Conservation (phyloP, 2,329 filamentous ascomycete species). For the Trichoderma sp. region DNA sequence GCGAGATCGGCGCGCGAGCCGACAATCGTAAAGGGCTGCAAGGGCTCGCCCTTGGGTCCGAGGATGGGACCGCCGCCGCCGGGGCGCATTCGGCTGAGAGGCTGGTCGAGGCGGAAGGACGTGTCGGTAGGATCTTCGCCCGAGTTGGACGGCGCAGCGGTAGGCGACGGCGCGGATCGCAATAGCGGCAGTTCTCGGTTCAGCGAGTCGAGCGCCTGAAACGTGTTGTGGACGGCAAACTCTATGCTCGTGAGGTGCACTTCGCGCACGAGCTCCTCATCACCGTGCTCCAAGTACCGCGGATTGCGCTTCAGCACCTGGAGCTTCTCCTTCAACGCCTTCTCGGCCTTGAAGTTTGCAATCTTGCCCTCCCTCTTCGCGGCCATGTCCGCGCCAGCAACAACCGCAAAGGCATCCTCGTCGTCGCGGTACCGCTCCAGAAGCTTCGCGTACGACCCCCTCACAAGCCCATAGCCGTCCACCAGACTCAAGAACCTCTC, state of each 20-base stretch:
- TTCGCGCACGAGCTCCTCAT: conserved; percentile 82
- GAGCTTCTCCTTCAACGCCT: conserved; percentile 80
- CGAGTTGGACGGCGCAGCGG: conserved; percentile 40
- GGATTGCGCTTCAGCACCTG: conserved; percentile 57
- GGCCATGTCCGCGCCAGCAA: conserved; percentile 63
- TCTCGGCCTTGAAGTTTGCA: conserved; percentile 80
- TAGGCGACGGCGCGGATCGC: conserved; percentile 67
- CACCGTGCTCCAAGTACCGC: conserved; percentile 63
- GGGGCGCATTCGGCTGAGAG: conserved; percentile 56
- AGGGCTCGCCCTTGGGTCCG: conserved; percentile 76
- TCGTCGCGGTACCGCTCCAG: conserved; percentile 75
- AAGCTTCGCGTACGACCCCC: conserved; percentile 65
- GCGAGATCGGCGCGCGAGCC: conserved; percentile 75
- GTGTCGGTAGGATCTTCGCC: conserved; percentile 48
- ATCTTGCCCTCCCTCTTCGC: conserved; percentile 83
- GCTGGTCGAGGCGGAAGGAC: conserved; percentile 73
- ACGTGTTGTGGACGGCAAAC: conserved; percentile 76
- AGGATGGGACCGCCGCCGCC: conserved; percentile 71
- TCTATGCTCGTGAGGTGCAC: conserved; percentile 76
- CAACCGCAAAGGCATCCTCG: conserved; percentile 72
- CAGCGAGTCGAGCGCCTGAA: conserved; percentile 84
- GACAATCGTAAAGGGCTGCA: conserved; percentile 88
- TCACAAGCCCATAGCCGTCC: conserved; percentile 78
- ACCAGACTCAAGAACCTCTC: conserved; percentile 77
- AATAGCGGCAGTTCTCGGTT: conserved; percentile 85